A percentile compares a stretch with the other conserved stretches of the same genome.
These are phyloP conservation scores for Syzygium malaccense DNA, from an alignment of 441 rosid genomes.

Conservation along the genomic window DNA sequence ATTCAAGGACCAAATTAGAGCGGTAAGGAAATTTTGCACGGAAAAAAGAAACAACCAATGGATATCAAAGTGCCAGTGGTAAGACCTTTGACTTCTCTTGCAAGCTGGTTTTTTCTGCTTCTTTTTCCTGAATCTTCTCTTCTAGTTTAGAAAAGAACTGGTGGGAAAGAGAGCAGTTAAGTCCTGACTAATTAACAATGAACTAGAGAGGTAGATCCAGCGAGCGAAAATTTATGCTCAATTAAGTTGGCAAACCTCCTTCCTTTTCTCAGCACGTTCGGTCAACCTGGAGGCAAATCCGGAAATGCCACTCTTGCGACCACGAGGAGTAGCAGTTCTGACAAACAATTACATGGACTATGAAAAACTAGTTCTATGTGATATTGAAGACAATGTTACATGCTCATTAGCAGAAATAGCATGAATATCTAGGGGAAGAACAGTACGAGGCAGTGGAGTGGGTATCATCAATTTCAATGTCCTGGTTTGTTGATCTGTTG, in stretches of 20 bases:
- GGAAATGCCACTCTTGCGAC: slow-evolving; percentile 34
- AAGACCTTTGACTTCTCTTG: slow-evolving; percentile 64
- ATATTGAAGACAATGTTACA: neutral
- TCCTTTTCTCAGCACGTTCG: slow-evolving; percentile 68
- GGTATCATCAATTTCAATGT: slow-evolving; percentile 59
- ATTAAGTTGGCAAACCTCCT: slow-evolving; percentile 34
- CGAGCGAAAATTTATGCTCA: neutral
- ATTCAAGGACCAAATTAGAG: neutral
- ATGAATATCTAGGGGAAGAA: slow-evolving; percentile 15
- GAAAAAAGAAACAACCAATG: neutral
- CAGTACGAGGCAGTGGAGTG: slow-evolving; percentile 54
- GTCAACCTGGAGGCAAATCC: slow-evolving; percentile 66
- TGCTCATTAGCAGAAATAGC: neutral
- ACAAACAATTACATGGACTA: neutral
- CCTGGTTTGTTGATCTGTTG: slow-evolving; percentile 15
- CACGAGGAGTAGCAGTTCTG: slow-evolving; percentile 54
- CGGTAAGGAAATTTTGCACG: neutral
- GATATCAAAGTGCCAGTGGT: neutral
- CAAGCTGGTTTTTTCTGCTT: slow-evolving; percentile 46
- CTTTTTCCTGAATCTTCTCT: slow-evolving; percentile 67
- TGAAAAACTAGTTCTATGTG: neutral
- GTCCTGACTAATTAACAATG: neutral
- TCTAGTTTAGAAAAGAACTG: slow-evolving; percentile 65
- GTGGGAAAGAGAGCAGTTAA: neutral
- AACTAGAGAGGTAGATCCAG: neutral